Evolutionary conservation across 495 filamentous ascomycete species (phyloP).

Genomic region (Trichocladium antarcticum): DNA sequence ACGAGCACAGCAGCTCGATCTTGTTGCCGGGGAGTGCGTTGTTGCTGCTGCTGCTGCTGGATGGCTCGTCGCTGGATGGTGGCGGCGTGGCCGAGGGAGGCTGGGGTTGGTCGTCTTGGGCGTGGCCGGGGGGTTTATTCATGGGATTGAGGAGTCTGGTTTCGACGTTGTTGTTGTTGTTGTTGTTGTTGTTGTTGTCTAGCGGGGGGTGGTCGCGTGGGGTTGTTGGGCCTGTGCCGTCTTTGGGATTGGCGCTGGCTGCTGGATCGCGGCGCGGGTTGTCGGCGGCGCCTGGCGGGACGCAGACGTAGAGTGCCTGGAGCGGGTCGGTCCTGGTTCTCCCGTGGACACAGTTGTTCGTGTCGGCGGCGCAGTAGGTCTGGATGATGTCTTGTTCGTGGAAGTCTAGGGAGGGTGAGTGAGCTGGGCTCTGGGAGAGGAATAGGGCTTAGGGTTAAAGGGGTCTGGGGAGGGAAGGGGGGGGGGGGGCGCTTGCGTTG

Average conservation of each 20-base stretch:
- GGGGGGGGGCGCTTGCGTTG: constrained; percentile 23
- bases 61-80: neutral
- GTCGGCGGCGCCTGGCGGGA: constrained; percentile 18
- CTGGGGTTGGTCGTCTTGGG: no score
- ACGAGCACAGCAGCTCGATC: constrained; percentile 32
- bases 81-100: neutral
- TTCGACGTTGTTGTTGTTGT: no score
- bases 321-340: constrained; percentile 30
- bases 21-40: constrained; percentile 11
- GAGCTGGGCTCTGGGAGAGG: no score
- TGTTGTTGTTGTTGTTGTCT: no score
- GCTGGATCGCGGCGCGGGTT: neutral
- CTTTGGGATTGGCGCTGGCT: no score
- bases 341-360: constrained; percentile 28
- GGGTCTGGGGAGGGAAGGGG: neutral
- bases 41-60: neutral
- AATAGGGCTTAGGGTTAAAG: neutral
- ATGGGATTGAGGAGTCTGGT: no score
- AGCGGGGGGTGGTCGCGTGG: neutral
- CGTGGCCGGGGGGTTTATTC: no score
- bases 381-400: constrained; percentile 29
- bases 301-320: constrained; percentile 34
- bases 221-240: no score
- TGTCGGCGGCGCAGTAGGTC: constrained; percentile 31
- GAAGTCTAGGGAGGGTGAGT: constrained; percentile 33